phyloP scores from a whole-genome alignment of 1,284 basidiomycete genomes.

The Ganoderma sinense region DNA sequence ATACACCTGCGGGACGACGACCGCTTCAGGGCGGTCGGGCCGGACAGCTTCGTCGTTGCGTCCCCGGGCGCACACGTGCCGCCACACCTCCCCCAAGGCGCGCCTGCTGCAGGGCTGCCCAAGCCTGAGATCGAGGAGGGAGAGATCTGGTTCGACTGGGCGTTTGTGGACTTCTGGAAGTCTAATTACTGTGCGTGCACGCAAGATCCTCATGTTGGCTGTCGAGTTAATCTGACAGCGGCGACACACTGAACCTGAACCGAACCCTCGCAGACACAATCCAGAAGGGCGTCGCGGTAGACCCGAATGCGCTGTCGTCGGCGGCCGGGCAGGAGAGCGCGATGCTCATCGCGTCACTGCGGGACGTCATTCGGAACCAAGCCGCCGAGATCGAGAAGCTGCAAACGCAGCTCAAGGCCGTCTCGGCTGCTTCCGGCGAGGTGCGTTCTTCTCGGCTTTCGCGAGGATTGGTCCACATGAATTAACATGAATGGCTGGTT shows the following conservation, averaged over 20 bases:
- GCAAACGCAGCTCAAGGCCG: slow-evolving; percentile 58
- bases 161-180: slow-evolving; percentile 99
- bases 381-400: slow-evolving; percentile 78
- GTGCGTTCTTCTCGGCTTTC: slow-evolving; percentile 27
- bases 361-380: slow-evolving; percentile 83
- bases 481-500: slow-evolving; percentile 1
- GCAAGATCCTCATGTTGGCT: background rate
- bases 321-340: slow-evolving; percentile 77
- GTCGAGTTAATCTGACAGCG: background rate
- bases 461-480: background rate
- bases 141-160: slow-evolving; percentile 99
- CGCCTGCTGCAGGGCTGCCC: slow-evolving; percentile 40
- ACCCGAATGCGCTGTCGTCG: slow-evolving; percentile 68
- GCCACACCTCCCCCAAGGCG: slow-evolving; percentile 36
- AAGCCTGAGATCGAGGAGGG: slow-evolving; percentile 58
- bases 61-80: slow-evolving; percentile 47
- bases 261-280: slow-evolving; percentile 59
- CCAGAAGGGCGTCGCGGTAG: slow-evolving; percentile 70
- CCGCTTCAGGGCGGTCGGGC: slow-evolving; percentile 88
- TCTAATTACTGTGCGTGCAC: slow-evolving; percentile 87
- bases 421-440: slow-evolving; percentile 31
- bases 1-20: slow-evolving; percentile 89
- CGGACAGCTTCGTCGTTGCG: slow-evolving; percentile 72
- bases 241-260: too few species aligned
- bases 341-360: slow-evolving; percentile 82